These are phyloP conservation scores for Aureobasidium sp. DNA, from an alignment of 2,329 filamentous ascomycete species.

Conservation along the genomic window DNA sequence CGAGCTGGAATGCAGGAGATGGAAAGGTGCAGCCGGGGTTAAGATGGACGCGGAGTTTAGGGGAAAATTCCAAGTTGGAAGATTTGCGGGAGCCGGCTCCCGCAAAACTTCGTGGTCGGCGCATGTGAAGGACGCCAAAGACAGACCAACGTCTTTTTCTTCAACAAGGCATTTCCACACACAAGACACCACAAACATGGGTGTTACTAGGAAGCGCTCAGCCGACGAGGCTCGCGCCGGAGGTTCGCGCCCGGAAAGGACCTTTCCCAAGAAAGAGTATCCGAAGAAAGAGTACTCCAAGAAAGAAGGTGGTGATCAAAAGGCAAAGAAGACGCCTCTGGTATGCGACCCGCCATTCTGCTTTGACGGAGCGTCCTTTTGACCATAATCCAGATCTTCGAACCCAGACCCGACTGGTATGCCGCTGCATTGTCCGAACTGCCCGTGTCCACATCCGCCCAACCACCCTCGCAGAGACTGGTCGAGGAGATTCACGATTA, in stretches of 20 bases:
- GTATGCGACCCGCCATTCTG: background rate
- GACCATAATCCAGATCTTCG: slow-evolving; percentile 41
- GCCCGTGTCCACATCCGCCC: slow-evolving; percentile 35
- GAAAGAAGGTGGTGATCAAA: slow-evolving; percentile 20
- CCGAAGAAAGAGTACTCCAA: slow-evolving; percentile 20
- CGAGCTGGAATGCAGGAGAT: background rate
- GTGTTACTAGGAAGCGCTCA: slow-evolving; percentile 26
- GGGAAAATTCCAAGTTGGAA: background rate
- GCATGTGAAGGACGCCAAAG: background rate
- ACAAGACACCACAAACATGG: slow-evolving; percentile 20
- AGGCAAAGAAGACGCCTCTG: slow-evolving; percentile 19
- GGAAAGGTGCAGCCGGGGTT: background rate
- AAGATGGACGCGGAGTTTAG: slow-evolving; percentile 3
- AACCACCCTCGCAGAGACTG: slow-evolving; percentile 41
- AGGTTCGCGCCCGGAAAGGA: slow-evolving; percentile 20
- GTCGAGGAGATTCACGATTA: slow-evolving; percentile 57
- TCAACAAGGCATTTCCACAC: background rate
- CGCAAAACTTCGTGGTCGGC: slow-evolving; percentile 2
- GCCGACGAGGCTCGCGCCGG: slow-evolving; percentile 20
- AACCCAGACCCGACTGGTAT: slow-evolving; percentile 61
- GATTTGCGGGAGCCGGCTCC: background rate
- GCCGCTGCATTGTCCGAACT: slow-evolving; percentile 48
- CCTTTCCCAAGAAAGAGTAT: slow-evolving; percentile 19
- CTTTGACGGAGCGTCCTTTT: slow-evolving; percentile 14
- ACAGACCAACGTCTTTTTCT: background rate